Evolutionary conservation across 805 yeast genomes (phyloP).

Genomic region (Metschnikowia proteae): DNA sequence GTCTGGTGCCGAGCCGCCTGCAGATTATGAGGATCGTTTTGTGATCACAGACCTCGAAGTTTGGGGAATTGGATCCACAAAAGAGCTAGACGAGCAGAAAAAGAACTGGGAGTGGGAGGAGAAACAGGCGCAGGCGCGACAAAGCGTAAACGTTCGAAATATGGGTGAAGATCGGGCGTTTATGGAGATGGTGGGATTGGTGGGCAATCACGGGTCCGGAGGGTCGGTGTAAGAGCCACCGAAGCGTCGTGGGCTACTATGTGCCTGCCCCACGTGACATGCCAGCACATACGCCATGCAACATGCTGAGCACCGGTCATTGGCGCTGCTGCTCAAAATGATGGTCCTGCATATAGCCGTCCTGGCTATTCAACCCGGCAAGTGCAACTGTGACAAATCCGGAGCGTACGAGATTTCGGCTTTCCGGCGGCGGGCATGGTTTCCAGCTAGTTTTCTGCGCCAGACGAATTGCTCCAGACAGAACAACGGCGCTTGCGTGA

Average conservation of each 20-base stretch:
- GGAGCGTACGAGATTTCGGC: no score
- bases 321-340: no score
- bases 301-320: no score
- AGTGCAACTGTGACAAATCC: no score
- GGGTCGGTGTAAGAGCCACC: slow-evolving; percentile 40
- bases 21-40: slow-evolving; percentile 64
- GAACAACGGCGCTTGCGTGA: no score
- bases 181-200: slow-evolving; percentile 74
- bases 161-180: slow-evolving; percentile 81
- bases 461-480: no score
- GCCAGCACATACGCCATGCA: no score
- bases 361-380: no score
- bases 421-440: no score
- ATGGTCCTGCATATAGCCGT: no score
- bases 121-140: slow-evolving; percentile 75
- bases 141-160: slow-evolving; percentile 59
- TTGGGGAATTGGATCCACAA: slow-evolving; percentile 85
- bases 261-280: no score
- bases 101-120: slow-evolving; percentile 90
- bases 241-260: background rate
- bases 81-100: slow-evolving; percentile 72
- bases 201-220: slow-evolving; percentile 45
- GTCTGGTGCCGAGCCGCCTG: slow-evolving; percentile 13
- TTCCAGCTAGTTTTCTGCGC: no score
- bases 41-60: slow-evolving; percentile 75